Evolutionary conservation across 2,329 filamentous ascomycete genomes (phyloP).

Genomic region (Cercospora nicotianae): DNA sequence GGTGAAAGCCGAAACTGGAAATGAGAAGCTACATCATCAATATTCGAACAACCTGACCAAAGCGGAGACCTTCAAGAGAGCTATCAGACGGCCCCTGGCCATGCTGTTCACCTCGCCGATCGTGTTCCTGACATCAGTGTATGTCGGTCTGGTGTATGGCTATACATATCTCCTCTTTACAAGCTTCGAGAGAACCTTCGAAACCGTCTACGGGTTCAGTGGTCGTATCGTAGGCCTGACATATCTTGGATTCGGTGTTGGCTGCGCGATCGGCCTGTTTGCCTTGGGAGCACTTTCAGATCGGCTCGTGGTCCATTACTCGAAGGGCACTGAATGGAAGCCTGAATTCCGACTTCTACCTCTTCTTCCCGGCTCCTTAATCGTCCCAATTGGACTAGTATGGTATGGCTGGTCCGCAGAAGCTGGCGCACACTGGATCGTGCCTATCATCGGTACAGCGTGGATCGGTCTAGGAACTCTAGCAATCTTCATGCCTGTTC

Average conservation of each 20-base stretch:
- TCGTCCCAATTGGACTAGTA: slow-evolving; percentile 34
- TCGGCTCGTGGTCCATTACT: slow-evolving; percentile 23
- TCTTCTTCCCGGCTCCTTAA: slow-evolving; percentile 26
- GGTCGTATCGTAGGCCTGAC: slow-evolving; percentile 43
- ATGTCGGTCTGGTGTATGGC: slow-evolving; percentile 50
- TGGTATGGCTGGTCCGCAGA: slow-evolving; percentile 38
- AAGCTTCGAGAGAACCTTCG: slow-evolving; percentile 47
- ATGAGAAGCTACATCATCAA: slow-evolving; percentile 41
- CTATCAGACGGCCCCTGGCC: slow-evolving; percentile 56
- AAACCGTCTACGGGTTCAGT: slow-evolving; percentile 42
- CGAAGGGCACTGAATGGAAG: slow-evolving; percentile 44
- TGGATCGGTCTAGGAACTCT: slow-evolving; percentile 34
- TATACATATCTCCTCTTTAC: slow-evolving; percentile 42
- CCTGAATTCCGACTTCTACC: slow-evolving; percentile 45
- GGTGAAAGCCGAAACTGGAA: slow-evolving; percentile 51
- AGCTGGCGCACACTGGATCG: slow-evolving; percentile 29
- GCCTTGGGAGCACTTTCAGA: slow-evolving; percentile 29
- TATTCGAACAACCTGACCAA: slow-evolving; percentile 43
- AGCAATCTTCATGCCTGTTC: slow-evolving; percentile 31
- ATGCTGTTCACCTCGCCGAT: slow-evolving; percentile 48
- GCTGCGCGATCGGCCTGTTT: slow-evolving; percentile 38
- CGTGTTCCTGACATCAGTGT: slow-evolving; percentile 49
- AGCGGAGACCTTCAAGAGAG: slow-evolving; percentile 42
- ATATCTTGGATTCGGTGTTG: slow-evolving; percentile 46
- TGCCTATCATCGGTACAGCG: slow-evolving; percentile 34